Evolutionary conservation across 192 early-diverging fungal species (phyloP).

Genomic region (Piromyces sp.): DNA sequence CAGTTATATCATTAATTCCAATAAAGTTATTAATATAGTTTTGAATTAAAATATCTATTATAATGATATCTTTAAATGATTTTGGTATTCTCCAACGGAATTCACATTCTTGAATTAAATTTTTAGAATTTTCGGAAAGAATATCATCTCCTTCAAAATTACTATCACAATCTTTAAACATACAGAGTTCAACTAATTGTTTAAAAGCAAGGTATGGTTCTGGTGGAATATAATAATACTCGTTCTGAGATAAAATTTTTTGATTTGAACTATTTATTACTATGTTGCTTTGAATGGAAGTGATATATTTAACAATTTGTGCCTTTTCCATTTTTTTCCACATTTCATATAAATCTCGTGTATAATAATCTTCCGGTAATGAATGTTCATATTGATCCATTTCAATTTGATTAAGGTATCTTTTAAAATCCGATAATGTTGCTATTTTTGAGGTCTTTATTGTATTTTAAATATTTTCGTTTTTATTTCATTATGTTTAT

Average conservation of each 20-base stretch:
- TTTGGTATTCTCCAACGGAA: not conserved
- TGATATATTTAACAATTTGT: not conserved
- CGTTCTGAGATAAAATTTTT: not conserved
- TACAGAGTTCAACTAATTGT: not conserved
- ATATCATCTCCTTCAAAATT: not conserved
- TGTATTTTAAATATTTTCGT: too few relatives aligned
- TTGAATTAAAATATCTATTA: not conserved
- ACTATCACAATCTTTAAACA: not conserved
- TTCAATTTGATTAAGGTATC: not conserved
- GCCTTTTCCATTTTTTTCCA: not conserved
- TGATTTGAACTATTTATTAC: not conserved
- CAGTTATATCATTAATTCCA: not conserved
- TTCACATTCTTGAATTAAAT: not conserved
- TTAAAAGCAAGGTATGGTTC: not conserved
- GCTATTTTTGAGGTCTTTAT: not conserved
- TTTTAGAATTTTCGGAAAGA: not conserved
- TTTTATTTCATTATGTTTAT: too few relatives aligned
- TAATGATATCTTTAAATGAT: not conserved
- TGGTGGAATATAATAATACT: not conserved
- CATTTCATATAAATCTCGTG: not conserved
- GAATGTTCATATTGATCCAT: not conserved
- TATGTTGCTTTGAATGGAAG: not conserved
- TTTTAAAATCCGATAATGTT: not conserved
- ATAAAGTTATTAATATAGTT: not conserved
- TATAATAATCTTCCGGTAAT: not conserved